A percentile compares a stretch with the other conserved stretches of the same genome.
Conservation (phyloP, 2,329 filamentous ascomycete species). For the Fusarium piperis region DNA sequence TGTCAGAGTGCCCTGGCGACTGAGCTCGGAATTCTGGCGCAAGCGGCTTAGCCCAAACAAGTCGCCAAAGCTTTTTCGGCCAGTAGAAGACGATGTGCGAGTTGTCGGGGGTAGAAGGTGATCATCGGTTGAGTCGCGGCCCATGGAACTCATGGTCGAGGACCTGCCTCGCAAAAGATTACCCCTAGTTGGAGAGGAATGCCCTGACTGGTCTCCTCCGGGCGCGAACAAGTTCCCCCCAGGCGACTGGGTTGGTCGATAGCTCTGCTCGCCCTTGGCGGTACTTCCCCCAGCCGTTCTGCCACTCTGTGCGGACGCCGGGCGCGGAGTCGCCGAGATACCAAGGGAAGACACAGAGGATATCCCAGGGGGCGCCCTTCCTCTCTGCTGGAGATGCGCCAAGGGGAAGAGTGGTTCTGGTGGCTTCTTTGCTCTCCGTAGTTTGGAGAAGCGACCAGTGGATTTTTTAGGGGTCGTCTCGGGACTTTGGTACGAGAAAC, state of each 20-base stretch:
- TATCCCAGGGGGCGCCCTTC: conserved; percentile 53
- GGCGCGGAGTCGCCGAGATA: conserved; percentile 46
- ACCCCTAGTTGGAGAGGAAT: conserved; percentile 74
- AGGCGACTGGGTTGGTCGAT: conserved; percentile 50
- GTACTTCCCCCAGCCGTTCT: conserved; percentile 34
- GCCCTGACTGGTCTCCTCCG: conserved; percentile 61
- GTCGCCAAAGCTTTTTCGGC: conserved; percentile 92
- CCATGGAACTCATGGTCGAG: conserved; percentile 87
- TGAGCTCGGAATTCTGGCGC: conserved; percentile 82
- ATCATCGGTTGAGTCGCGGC: conserved; percentile 76
- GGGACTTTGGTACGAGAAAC: conserved; percentile 66
- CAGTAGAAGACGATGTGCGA: conserved; percentile 88
- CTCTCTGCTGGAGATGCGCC: conserved; percentile 80
- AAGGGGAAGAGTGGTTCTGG: conserved; percentile 84
- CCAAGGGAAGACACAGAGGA: conserved; percentile 57
- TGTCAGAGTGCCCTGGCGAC: conserved; percentile 74
- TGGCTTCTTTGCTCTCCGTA: conserved; percentile 81
- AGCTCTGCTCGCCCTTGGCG: conserved; percentile 25
- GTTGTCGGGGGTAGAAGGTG: conserved; percentile 72
- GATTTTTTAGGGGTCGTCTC: conserved; percentile 69
- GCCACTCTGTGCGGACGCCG: conserved; percentile 48
- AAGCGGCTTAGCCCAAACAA: conserved; percentile 82
- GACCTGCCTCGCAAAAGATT: conserved; percentile 78
- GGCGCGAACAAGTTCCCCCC: conserved; percentile 59
- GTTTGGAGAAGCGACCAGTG: conserved; percentile 80